Evolutionary conservation across 176 grass and related monocot genomes (phyloP).

Genomic region (Juncus effusus): DNA sequence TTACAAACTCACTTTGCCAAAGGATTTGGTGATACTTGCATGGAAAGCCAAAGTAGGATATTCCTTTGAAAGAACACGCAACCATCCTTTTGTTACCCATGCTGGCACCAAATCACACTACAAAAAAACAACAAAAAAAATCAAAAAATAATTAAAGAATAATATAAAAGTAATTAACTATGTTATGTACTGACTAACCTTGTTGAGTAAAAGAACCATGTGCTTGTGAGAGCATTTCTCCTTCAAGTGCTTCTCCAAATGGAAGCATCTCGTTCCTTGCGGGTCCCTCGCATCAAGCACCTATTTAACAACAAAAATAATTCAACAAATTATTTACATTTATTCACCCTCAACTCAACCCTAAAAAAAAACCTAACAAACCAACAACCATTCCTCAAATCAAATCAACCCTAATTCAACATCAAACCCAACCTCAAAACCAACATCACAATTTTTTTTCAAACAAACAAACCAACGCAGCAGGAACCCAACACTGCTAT

Average conservation of each 20-base stretch:
- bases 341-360: too few relatives aligned
- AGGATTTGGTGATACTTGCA: constrained; percentile 88
- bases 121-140: constrained; percentile 4
- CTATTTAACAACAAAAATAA: constrained; percentile 32
- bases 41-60: constrained; percentile 95
- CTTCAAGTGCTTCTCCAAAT: constrained; percentile 92
- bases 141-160: not conserved
- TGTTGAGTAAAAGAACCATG: constrained; percentile 88
- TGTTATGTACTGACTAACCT: constrained; percentile 38
- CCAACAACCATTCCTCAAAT: too few relatives aligned
- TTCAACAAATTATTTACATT: not conserved
- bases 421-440: too few relatives aligned
- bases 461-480: too few relatives aligned
- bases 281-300: constrained; percentile 96
- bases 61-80: constrained; percentile 67
- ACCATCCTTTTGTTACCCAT: constrained; percentile 96
- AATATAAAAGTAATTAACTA: not conserved
- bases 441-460: too few relatives aligned
- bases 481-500: too few relatives aligned
- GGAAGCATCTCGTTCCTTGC: constrained; percentile 89
- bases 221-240: constrained; percentile 90
- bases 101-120: constrained; percentile 95
- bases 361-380: too few relatives aligned
- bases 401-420: too few relatives aligned
- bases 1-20: constrained; percentile 67